These are phyloP conservation scores for Lasiodiplodia gonubiensis DNA, from an alignment of 2,329 filamentous ascomycete species.

Conservation along the genomic window DNA sequence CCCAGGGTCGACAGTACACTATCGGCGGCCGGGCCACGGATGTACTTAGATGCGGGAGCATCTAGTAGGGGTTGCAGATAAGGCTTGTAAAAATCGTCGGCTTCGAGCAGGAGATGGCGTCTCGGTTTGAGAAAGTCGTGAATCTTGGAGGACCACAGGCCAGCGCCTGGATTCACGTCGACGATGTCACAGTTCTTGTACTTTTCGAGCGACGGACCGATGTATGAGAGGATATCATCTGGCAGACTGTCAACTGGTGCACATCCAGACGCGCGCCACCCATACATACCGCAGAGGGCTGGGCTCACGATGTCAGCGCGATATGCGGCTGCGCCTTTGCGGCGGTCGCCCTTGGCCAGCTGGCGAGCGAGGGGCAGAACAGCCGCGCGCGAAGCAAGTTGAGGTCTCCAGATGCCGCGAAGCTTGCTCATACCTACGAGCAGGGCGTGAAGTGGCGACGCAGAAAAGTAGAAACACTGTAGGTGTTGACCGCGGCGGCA, in stretches of 20 bases:
- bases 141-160: constrained; percentile 78
- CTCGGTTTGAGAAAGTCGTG: constrained; percentile 77
- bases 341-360: not conserved
- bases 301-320: constrained; percentile 47
- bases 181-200: constrained; percentile 83
- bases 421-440: not conserved
- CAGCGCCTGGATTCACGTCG: constrained; percentile 81
- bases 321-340: not conserved
- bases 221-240: constrained; percentile 73
- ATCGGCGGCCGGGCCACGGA: constrained; percentile 32
- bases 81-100: constrained; percentile 64
- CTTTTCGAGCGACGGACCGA: constrained; percentile 70
- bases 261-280: not conserved
- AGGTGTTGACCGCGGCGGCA: not conserved
- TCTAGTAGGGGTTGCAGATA: constrained; percentile 61
- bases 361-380: not conserved
- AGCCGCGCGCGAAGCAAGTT: not conserved
- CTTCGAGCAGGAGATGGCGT: constrained; percentile 83
- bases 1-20: constrained; percentile 50
- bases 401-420: not conserved
- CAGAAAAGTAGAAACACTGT: not conserved
- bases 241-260: constrained; percentile 33
- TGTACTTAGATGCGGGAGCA: constrained; percentile 48
- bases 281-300: constrained; percentile 49
- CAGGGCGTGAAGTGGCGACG: not conserved